Conservation (phyloP, 2,329 filamentous ascomycete species). For the Colletotrichum lupini region DNA sequence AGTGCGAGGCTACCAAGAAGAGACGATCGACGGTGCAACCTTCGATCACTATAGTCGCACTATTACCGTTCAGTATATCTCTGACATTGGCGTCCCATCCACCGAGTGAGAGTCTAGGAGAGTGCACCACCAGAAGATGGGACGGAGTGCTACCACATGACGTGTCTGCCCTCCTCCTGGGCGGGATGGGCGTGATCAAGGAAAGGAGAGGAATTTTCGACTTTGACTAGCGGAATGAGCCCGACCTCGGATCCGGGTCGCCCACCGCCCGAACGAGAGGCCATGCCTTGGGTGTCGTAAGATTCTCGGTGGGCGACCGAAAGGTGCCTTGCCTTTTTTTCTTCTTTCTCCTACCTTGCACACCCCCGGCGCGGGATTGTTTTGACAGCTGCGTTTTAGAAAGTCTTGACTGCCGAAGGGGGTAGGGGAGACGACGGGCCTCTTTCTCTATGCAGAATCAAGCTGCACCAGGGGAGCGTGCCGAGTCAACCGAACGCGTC, state of each 20-base stretch:
- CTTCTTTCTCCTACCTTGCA: not conserved
- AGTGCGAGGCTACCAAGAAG: not conserved
- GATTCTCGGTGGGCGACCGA: not conserved
- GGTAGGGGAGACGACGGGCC: not conserved
- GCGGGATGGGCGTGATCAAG: not conserved
- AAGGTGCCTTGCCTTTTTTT: not conserved
- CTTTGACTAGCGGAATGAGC: not conserved
- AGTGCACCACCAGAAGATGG: not conserved
- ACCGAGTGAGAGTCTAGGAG: not conserved
- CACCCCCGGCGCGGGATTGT: not conserved
- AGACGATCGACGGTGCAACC: not conserved
- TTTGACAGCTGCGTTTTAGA: constrained; percentile 1
- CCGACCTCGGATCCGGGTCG: not conserved
- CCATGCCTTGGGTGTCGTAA: constrained; percentile 6
- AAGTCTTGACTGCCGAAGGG: not conserved
- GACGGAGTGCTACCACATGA: not conserved
- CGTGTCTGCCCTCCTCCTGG: not conserved
- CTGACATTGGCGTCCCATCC: not conserved
- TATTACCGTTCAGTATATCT: not conserved
- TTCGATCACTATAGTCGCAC: not conserved
- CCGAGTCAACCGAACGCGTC: constrained; percentile 12
- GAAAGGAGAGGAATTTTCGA: no score
- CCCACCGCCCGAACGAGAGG: constrained; percentile 7
- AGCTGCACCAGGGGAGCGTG: not conserved
- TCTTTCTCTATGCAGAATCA: not conserved